Evolutionary conservation across 345 rosid genomes (phyloP), one percentile per base, ranked within the genome.

Genomic region (Gossypium raimondii): DNA sequence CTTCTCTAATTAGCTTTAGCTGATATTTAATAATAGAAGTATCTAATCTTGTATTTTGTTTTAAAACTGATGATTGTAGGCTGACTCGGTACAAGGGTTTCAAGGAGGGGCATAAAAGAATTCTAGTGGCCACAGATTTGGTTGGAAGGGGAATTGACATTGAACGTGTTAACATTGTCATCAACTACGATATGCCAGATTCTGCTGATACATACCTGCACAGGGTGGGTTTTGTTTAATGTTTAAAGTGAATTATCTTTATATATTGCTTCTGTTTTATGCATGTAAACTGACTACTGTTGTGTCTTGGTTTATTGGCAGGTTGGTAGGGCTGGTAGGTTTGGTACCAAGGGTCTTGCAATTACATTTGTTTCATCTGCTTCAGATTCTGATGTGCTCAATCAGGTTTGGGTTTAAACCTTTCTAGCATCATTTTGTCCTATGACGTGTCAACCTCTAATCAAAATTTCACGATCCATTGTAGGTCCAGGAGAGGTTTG

Each of bases 251-350:
- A 57, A 22, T 57, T 2, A 57, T 22, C 62, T 22, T 7, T 22
- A 78, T 65, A 9, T 52, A 17, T 52, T 17, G 17, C 47, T 53
- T 29, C 73, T 74, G 4, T 59, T 60, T 60, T 61, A 47, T 25
- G 69, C 25, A 34, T 34, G 71, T 13, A 27, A 66, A 63, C 17
- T 70, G 9, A 13, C 72, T 67, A 14, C 47, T 59, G 41, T 60
- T 22, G 25, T 4, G 47, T 7, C 57, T 62, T 50, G 34, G 53
- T 74, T 25, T 41, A 12, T 65, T 74, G 52, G 43, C 76, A 90
- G 99, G 99, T 96, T 56, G 99, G 99, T 25, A 86, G 99, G 85
- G 99, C 98, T 78, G 98, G 99, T 61, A 88, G 99, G 81, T 96
- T 96, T 85, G 99, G 99, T 48, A 96, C 99, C 0, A 96, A 96